These are phyloP conservation scores for Nakataea oryzae DNA, from an alignment of 2,329 filamentous ascomycete species.

Conservation along the genomic window DNA sequence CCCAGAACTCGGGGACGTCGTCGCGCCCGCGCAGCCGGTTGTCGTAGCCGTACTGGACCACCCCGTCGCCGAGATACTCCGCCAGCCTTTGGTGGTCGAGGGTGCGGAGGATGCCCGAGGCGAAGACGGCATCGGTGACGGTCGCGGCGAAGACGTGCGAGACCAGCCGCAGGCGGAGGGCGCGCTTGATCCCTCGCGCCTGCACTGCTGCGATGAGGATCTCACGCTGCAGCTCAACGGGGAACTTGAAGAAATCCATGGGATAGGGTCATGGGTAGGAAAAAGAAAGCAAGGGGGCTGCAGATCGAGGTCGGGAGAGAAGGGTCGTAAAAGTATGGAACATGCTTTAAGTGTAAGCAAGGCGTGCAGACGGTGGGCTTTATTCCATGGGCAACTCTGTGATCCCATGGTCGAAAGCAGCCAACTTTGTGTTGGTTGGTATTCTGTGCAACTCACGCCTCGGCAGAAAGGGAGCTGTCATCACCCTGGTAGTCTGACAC, in stretches of 20 bases:
- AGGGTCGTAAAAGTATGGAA: too few relatives aligned
- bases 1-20: neutral
- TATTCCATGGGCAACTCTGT: too few relatives aligned
- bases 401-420: too few relatives aligned
- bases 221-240: neutral
- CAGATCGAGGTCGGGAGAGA: too few relatives aligned
- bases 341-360: too few relatives aligned
- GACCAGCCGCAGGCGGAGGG: slow-evolving; percentile 1
- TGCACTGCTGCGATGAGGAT: neutral
- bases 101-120: neutral
- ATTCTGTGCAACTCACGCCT: too few relatives aligned
- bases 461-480: too few relatives aligned
- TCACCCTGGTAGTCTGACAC: neutral
- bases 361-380: too few relatives aligned
- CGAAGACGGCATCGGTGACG: neutral
- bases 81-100: neutral
- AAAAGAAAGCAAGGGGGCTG: too few relatives aligned
- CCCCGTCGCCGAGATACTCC: neutral
- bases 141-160: neutral
- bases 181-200: neutral
- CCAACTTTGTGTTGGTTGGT: too few relatives aligned
- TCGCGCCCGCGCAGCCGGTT: neutral
- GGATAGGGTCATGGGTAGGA: too few relatives aligned
- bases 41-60: neutral
- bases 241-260: neutral